A percentile compares a stretch with the other conserved stretches of the same genome.
phyloP scores from a whole-genome alignment of 2,329 filamentous ascomycete genomes.

The Periconia digitata region DNA sequence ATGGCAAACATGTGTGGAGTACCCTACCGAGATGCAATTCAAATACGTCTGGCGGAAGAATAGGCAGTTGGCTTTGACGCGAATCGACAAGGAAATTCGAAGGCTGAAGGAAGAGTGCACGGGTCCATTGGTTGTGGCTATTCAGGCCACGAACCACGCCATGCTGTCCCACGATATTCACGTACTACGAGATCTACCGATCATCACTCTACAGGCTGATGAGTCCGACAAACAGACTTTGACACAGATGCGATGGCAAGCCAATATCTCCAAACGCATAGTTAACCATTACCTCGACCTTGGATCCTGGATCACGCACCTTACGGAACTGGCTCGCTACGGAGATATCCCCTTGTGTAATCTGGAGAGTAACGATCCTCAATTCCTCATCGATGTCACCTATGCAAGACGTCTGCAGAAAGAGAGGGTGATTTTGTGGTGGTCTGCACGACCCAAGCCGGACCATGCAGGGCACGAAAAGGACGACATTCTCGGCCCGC shows the following conservation, averaged over 20 bases:
- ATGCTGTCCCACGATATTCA: conserved; percentile 84
- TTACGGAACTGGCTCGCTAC: conserved; percentile 85
- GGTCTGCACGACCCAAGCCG: conserved; percentile 82
- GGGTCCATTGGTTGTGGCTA: conserved; percentile 77
- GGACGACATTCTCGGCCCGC: conserved; percentile 79
- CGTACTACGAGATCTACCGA: conserved; percentile 78
- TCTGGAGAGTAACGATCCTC: conserved; percentile 88
- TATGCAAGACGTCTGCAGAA: conserved; percentile 88
- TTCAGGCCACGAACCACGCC: conserved; percentile 85
- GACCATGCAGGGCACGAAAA: conserved; percentile 96
- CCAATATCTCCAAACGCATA: conserved; percentile 80
- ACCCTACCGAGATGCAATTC: conserved; percentile 84
- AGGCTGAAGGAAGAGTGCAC: conserved; percentile 85
- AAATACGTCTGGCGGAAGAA: conserved; percentile 87
- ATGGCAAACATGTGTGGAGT: conserved; percentile 80
- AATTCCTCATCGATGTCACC: conserved; percentile 92
- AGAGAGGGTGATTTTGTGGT: conserved; percentile 95
- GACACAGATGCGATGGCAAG: conserved; percentile 91
- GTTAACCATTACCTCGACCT: conserved; percentile 89
- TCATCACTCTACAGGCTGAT: conserved; percentile 79
- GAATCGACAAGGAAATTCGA: conserved; percentile 84
- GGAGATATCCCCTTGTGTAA: conserved; percentile 96
- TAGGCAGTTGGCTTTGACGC: conserved; percentile 82
- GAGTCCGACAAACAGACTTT: conserved; percentile 79
- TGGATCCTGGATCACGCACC: conserved; percentile 87